phyloP scores from a whole-genome alignment of 2,329 filamentous ascomycete genomes.

The Lachnum nothofagi region DNA sequence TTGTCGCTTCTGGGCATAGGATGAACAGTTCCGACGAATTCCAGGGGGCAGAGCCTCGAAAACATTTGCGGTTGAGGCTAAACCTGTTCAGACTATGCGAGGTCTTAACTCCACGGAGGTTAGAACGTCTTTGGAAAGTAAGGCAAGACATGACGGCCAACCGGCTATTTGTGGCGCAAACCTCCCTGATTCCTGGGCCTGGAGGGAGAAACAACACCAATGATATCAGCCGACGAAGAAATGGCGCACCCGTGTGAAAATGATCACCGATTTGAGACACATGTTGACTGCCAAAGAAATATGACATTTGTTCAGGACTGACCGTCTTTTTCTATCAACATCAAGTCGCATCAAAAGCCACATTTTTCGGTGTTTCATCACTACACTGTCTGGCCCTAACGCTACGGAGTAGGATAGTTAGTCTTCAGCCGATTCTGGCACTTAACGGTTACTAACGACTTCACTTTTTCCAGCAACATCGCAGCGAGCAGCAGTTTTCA shows the following conservation, averaged over 20 bases:
- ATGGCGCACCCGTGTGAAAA: slow-evolving; percentile 2
- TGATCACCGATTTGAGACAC: slow-evolving; percentile 8
- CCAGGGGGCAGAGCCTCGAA: too few species aligned
- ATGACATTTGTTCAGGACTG: neutral
- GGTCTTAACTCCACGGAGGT: neutral
- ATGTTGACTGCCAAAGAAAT: neutral
- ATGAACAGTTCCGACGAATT: too few species aligned
- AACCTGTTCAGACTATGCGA: neutral
- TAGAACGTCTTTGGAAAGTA: neutral
- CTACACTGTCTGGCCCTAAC: neutral
- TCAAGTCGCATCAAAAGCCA: neutral
- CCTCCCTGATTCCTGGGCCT: neutral
- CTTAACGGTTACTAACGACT: too few species aligned
- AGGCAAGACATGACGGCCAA: neutral
- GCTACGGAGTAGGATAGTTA: neutral
- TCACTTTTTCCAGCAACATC: too few species aligned
- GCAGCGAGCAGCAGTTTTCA: neutral
- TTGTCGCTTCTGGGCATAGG: too few species aligned
- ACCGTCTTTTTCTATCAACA: neutral
- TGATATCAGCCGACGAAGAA: too few species aligned
- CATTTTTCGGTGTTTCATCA: neutral
- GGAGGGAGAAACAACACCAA: neutral
- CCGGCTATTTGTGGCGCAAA: neutral
- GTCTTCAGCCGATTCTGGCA: neutral
- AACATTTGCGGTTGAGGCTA: too few species aligned